Percentiles rank a stretch among this genome's conserved stretches.
Evolutionary conservation across 2,329 filamentous ascomycete genomes (phyloP).

Genomic region (Ophiocordyceps polyrhachis-furcata): DNA sequence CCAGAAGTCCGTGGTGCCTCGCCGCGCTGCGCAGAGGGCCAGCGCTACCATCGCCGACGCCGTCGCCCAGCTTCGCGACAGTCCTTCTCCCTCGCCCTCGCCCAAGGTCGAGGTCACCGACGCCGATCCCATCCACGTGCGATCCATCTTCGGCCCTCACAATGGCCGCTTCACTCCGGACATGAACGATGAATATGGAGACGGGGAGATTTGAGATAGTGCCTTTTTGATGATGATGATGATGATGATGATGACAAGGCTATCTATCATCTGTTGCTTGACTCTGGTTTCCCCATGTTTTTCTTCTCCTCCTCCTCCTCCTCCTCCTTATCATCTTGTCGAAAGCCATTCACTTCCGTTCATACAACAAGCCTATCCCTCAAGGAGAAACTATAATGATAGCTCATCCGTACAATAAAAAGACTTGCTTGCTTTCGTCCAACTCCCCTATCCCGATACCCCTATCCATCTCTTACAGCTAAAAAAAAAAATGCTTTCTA

Average conservation of each 20-base stretch:
- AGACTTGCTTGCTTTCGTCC: neutral
- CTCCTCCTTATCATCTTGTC: too few relatives aligned
- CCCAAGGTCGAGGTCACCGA: neutral
- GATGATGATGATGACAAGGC: too few relatives aligned
- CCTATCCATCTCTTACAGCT: neutral
- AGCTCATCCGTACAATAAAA: too few relatives aligned
- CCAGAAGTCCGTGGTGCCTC: slow-evolving; percentile 12
- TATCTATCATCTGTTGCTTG: too few relatives aligned
- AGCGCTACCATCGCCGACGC: slow-evolving; percentile 15
- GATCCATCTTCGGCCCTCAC: neutral
- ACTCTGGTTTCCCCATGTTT: too few relatives aligned
- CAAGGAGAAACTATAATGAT: too few relatives aligned
- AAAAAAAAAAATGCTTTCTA: slow-evolving; percentile 11
- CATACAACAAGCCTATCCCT: too few relatives aligned
- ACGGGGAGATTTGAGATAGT: slow-evolving; percentile 17
- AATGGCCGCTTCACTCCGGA: neutral
- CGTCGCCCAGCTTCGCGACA: slow-evolving; percentile 10
- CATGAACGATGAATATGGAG: slow-evolving; percentile 6
- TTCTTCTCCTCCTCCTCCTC: too few relatives aligned
- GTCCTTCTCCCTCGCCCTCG: neutral
- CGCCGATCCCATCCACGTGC: too few relatives aligned
- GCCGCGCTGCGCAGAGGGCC: slow-evolving; percentile 14
- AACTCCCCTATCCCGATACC: neutral
- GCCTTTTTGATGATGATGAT: too few relatives aligned
- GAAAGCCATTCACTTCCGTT: too few relatives aligned